phyloP scores from a whole-genome alignment of 352 stramenopile species.

The Globisporangium lucens region DNA sequence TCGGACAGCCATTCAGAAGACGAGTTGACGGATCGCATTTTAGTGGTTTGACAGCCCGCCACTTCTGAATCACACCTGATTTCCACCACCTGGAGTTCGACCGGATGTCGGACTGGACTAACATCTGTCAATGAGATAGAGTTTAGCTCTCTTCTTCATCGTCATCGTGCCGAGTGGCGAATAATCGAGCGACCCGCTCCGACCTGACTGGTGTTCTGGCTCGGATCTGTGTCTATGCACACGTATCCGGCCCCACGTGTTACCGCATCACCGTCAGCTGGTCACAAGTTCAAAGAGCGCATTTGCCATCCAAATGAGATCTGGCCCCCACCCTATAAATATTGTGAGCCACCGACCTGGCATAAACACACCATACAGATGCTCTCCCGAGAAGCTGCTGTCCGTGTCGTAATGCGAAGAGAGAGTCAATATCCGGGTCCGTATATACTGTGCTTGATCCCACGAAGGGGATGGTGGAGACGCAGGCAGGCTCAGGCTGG shows the following conservation, averaged over 20 bases:
- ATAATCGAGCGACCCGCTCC: neutral
- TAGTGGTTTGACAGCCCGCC: neutral
- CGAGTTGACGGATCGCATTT: neutral
- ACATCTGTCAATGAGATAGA: neutral
- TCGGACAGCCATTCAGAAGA: neutral
- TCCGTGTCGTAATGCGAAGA: neutral
- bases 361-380: neutral
- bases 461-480: neutral
- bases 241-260: neutral
- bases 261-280: neutral
- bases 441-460: neutral
- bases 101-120: neutral
- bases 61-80: neutral
- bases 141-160: neutral
- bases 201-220: neutral
- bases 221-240: neutral
- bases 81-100: neutral
- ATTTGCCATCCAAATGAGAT: neutral
- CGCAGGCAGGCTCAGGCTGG: neutral
- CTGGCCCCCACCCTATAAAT: neutral
- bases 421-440: neutral
- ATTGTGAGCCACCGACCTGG: neutral
- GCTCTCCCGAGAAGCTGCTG: constrained; percentile 9
- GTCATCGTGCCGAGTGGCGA: neutral
- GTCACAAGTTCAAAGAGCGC: constrained; percentile 4